Evolutionary conservation across 1,284 basidiomycete genomes (phyloP), one percentile per base, ranked within the genome.

Genomic region (Cystobasidiaceae sp.): DNA sequence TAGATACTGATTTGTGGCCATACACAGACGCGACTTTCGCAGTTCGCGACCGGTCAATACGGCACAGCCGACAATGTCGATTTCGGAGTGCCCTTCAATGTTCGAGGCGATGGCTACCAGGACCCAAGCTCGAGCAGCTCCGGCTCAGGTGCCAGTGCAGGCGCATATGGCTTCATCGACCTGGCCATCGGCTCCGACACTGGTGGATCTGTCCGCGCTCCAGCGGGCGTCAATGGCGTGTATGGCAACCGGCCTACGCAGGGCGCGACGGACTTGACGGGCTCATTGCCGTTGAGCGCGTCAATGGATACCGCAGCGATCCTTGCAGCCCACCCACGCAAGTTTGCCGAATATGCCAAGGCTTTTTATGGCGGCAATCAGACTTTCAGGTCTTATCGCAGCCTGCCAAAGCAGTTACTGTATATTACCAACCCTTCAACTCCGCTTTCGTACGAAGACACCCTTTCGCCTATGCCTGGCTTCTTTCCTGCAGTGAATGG

Each of bases 21-120:
- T 8, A 28, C 21, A 23, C 34, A 55, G 69, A 80, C 81, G 3
- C 82, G 82, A 67, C 82, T 81, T 3, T 81, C 81, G 9, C 81
- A 82, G 69, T 84, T 84, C 67, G 82, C 83, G 11, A 82, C 83
- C 67, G 82, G 82, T 4, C 81, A 82, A 39, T 74, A 77, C 17
- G 81, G 82, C 0, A 83, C 82, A 64, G 71, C 70, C 13, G 79
- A 80, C 67, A 83, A 80, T 77, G 77, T 80, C n/a, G 82, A 83
- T 68, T 77, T 81, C 19, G 77, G 81, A 37, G 81, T 81, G 46
- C 81, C 82, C 1, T 82, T 80, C 77, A 82, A 82, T 69, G 80
- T 81, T 27, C 78, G 82, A 43, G 82, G 80, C 17, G 83, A 84
- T 68, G 82, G 81, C 0, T 80, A 82, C 69, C 78, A 78, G 64